Evolutionary conservation across 1,139 yeast species (phyloP).

Genomic region (Suhomyces terraborum): DNA sequence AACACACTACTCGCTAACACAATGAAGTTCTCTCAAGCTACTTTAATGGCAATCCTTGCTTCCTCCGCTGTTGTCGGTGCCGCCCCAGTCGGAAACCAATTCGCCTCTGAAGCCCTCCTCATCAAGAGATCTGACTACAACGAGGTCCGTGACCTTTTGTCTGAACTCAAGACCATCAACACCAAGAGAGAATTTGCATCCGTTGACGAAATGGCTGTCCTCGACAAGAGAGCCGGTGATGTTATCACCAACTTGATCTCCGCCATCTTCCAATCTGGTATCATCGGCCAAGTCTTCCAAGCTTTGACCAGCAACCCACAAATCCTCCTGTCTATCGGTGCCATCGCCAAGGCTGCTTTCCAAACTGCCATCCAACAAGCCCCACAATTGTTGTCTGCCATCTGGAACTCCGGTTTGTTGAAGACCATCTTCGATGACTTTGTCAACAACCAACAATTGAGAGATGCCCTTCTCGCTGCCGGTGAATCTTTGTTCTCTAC

Average conservation of each 20-base stretch:
- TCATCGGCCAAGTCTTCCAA: slow-evolving; percentile 40
- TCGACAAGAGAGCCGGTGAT: slow-evolving; percentile 43
- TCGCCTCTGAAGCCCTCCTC: slow-evolving; percentile 24
- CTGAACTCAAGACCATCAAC: slow-evolving; percentile 35
- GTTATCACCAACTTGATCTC: slow-evolving; percentile 40
- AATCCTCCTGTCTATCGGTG: slow-evolving; percentile 29
- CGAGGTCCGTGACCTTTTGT: slow-evolving; percentile 37
- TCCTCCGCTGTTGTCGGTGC: slow-evolving; percentile 43
- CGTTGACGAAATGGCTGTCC: slow-evolving; percentile 28
- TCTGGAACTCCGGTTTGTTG: slow-evolving; percentile 48
- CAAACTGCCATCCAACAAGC: slow-evolving; percentile 43
- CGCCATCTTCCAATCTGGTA: slow-evolving; percentile 44
- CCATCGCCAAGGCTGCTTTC: slow-evolving; percentile 37
- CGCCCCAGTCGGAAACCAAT: slow-evolving; percentile 35
- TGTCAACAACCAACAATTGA: slow-evolving; percentile 38
- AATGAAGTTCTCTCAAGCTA: slow-evolving; percentile 49
- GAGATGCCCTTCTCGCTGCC: slow-evolving; percentile 37
- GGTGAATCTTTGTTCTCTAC: slow-evolving; percentile 38
- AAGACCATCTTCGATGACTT: slow-evolving; percentile 37
- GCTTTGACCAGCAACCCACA: slow-evolving; percentile 37
- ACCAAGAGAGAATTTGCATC: slow-evolving; percentile 35
- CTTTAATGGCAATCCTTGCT: slow-evolving; percentile 46
- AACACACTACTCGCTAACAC: slow-evolving; percentile 11
- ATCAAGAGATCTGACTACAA: slow-evolving; percentile 42
- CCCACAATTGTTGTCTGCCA: slow-evolving; percentile 45